Base-by-base conservation (phyloP, 2,329 filamentous ascomycete species). In the Apiospora aurea region DNA sequence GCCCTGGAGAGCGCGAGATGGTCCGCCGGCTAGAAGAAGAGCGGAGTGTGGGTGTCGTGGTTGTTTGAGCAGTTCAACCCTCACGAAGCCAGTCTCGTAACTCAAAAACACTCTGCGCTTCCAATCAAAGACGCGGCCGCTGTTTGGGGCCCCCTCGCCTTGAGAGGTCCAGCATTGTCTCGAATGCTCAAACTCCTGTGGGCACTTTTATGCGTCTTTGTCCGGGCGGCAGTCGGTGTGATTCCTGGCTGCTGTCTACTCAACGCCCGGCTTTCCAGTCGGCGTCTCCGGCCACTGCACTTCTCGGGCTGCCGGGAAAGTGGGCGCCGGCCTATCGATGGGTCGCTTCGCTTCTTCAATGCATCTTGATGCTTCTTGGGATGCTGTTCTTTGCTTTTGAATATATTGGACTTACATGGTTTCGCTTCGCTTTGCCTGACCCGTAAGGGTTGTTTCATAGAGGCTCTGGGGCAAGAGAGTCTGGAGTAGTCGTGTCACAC, bases 1-100 rank as follows among this genome's bases (percentile, higher is more conserved):
- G 86, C 76, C 87, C 87, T 53, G 85, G 85, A 76, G 88, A 90
- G 81, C 83, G 88, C 76, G 88, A 90, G 79, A 82, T 89, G 78
- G 86, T 89, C 71, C 85, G 87, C 76, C 82, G 87, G 75, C 81
- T 89, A 77, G 88, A 90, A 76, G 86, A 89, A 78, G 84, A 86
- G 77, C 81, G 85, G 69, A 80, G 76, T 46, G 77, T 76, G 66
- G 76, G 80, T 44, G 79, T 79, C 14, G 73, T 78, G 61, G 77
- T 79, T 53, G 79, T 75, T 73, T 64, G 57, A 64, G 57, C 57
- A 24, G n/a, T 6, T 64, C 34, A 1, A 13, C 34, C 29, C 18
- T 21, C 57, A 41, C 41, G 34, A 24, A 41, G 34, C 11, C 18
- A n/a, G 11, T 41, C 34, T 7, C 11, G 8, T 10, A 13, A 38